Percentiles rank a stretch among this genome's conserved stretches.
Evolutionary conservation across 2,329 filamentous ascomycete species (phyloP).

Genomic region (Hypoxylon sp.): DNA sequence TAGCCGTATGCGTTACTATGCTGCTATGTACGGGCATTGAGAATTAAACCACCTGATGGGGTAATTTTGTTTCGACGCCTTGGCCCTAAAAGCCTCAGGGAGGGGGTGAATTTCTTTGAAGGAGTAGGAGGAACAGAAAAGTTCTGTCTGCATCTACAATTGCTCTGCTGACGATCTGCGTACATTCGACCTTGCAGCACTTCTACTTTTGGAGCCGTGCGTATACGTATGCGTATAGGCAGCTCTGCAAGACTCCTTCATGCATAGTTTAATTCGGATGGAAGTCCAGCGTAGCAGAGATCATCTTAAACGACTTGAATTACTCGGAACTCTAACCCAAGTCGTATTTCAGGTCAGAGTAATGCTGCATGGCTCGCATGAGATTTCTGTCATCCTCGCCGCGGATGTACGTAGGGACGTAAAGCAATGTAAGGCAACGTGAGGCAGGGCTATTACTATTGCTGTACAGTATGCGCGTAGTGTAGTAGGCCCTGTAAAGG

Average conservation of each 20-base stretch:
- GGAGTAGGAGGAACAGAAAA: slow-evolving; percentile 15
- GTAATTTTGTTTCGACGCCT: slow-evolving; percentile 14
- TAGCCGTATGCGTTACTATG: slow-evolving; percentile 9
- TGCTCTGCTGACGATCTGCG: slow-evolving; percentile 17
- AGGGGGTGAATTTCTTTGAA: slow-evolving; percentile 4
- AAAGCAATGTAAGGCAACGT: slow-evolving; percentile 2
- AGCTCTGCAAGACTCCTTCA: slow-evolving; percentile 6
- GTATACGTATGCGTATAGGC: slow-evolving; percentile 6
- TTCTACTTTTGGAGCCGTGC: slow-evolving; percentile 8
- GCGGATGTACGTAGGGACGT: slow-evolving; percentile 13
- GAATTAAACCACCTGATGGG: not conserved
- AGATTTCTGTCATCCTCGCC: slow-evolving; percentile 9
- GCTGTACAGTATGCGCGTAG: not conserved
- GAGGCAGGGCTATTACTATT: slow-evolving; percentile 14
- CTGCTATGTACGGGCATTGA: slow-evolving; percentile 6
- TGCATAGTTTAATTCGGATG: slow-evolving; percentile 21
- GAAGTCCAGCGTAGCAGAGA: slow-evolving; percentile 15
- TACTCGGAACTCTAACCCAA: slow-evolving; percentile 10
- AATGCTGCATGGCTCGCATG: slow-evolving; percentile 19
- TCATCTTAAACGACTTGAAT: slow-evolving; percentile 9
- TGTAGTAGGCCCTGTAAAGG: slow-evolving; percentile 21
- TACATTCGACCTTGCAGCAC: slow-evolving; percentile 4
- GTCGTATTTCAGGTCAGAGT: not conserved
- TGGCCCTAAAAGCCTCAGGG: slow-evolving; percentile 17
- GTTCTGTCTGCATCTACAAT: slow-evolving; percentile 15